Base-by-base conservation (phyloP, 2,329 filamentous ascomycete genomes). In the Aspergillus hiratsukae region DNA sequence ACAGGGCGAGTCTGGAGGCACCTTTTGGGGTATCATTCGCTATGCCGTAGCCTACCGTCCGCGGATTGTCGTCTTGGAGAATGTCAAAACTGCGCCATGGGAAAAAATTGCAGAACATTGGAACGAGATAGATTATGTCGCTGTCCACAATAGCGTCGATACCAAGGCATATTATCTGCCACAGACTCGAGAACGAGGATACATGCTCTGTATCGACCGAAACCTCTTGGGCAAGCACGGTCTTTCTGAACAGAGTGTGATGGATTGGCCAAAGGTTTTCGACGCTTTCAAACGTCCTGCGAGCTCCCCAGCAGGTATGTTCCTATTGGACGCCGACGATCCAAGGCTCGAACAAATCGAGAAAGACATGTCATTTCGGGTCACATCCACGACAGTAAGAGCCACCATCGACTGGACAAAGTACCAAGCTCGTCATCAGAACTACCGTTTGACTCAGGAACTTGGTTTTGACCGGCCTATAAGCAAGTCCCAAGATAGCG, bases 101-200 rank as follows among this genome's bases (percentile, higher is more conserved):
- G 54, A 73, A 0, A 64, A 76, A 3, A 80, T 85, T 37, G 70
- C 74, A n/a, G 56, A 64, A 0, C 63, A 72, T 7, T 85, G 80
- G 67, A 57, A 73, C 1, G 66, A 71, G 0, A 77, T 84, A 40
- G 82, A 78, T 2, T 93, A 92, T 63, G 68, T 77, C 2, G 80
- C 80, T 0, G 65, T 67, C 0, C 78, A 76, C 49, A 61, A 78
- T 0, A 74, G 72, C 4, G 73, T 88, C 0, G 87, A 92, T 63
- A 87, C 85, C 0, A 91, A 91, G 66, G 72, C 87, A 3, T 91
- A 81, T 63, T 89, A 90, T 57, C 72, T 92, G 0, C 90, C 90
- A 0, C 89, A 93, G 53, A 90, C 87, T 0, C 78, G 86, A 1
- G 71, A 75, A 43, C 78, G 86, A 35, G 81, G 80, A 1, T 88